These are phyloP conservation scores for Ehretia macrophylla DNA, from an alignment of 257 asterid genomes.

Conservation along the genomic window DNA sequence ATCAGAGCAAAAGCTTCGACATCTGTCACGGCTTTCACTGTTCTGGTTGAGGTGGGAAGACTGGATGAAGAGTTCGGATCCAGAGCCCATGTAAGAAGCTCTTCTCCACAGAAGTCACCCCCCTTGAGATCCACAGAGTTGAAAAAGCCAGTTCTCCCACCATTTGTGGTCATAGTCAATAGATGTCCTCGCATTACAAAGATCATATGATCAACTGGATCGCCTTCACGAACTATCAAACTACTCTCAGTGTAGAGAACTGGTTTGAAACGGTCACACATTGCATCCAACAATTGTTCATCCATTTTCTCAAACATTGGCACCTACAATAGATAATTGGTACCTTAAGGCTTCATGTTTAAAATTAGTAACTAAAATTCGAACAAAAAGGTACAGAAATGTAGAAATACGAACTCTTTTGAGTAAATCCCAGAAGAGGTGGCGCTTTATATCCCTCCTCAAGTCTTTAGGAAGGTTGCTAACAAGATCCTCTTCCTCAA, in stretches of 20 bases:
- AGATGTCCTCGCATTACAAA: slow-evolving; percentile 59
- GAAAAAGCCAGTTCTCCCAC: slow-evolving; percentile 59
- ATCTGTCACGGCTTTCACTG: slow-evolving; percentile 25
- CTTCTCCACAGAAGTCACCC: slow-evolving; percentile 36
- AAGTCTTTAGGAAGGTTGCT: slow-evolving; percentile 62
- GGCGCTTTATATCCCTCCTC: slow-evolving; percentile 63
- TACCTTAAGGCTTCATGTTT: not conserved
- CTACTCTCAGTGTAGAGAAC: slow-evolving; percentile 50
- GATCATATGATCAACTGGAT: slow-evolving; percentile 65
- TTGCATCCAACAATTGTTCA: slow-evolving; percentile 52
- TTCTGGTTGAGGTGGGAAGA: slow-evolving; percentile 31
- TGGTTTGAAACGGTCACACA: slow-evolving; percentile 46
- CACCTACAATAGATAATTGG: slow-evolving; percentile 29
- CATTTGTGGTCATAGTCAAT: slow-evolving; percentile 49
- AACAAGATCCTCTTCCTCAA: slow-evolving; percentile 52
- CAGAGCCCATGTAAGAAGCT: slow-evolving; percentile 37
- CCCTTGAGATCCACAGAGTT: slow-evolving; percentile 45
- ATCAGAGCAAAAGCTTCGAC: slow-evolving; percentile 28
- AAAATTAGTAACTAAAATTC: not conserved
- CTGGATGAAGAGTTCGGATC: slow-evolving; percentile 23
- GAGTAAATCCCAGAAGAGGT: slow-evolving; percentile 60
- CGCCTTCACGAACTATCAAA: slow-evolving; percentile 56
- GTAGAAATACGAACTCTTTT: slow-evolving; percentile 29
- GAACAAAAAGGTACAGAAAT: not conserved
- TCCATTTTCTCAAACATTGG: slow-evolving; percentile 64